Evolutionary conservation across 805 yeast species (phyloP).

Genomic region (Myxozyma kluyveri): DNA sequence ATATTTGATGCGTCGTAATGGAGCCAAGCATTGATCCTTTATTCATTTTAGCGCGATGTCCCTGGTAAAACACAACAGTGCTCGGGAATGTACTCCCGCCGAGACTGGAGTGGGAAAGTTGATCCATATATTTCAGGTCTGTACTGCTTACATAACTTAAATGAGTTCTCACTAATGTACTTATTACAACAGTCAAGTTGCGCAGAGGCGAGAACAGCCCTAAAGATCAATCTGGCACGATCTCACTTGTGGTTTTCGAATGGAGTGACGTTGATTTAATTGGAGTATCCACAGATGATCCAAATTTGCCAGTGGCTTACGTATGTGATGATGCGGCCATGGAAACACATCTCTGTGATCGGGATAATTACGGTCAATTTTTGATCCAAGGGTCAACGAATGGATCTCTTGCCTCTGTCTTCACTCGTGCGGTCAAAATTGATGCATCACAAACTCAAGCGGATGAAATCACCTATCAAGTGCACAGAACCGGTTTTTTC

Average conservation of each 20-base stretch:
- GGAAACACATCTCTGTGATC: slow-evolving; percentile 53
- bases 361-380: slow-evolving; percentile 58
- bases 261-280: slow-evolving; percentile 69
- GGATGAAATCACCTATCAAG: slow-evolving; percentile 53
- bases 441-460: slow-evolving; percentile 56
- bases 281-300: slow-evolving; percentile 54
- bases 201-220: slow-evolving; percentile 1
- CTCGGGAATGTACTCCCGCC: slow-evolving; percentile 82
- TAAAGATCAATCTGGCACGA: slow-evolving; percentile 38
- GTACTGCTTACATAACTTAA: slow-evolving; percentile 38
- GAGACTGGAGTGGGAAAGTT: slow-evolving; percentile 80
- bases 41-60: slow-evolving; percentile 40
- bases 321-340: slow-evolving; percentile 74
- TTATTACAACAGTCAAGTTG: background rate
- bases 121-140: slow-evolving; percentile 60
- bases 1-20: background rate
- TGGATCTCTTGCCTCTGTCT: slow-evolving; percentile 18
- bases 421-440: slow-evolving; percentile 37
- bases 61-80: slow-evolving; percentile 64
- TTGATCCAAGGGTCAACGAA: slow-evolving; percentile 44
- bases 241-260: slow-evolving; percentile 77
- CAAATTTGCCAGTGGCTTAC: slow-evolving; percentile 43
- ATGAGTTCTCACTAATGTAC: slow-evolving; percentile 39
- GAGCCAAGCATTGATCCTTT: background rate
- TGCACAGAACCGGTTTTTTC: slow-evolving; percentile 81